Evolutionary conservation across 2,329 filamentous ascomycete species (phyloP).

Genomic region (Alternaria triticina): DNA sequence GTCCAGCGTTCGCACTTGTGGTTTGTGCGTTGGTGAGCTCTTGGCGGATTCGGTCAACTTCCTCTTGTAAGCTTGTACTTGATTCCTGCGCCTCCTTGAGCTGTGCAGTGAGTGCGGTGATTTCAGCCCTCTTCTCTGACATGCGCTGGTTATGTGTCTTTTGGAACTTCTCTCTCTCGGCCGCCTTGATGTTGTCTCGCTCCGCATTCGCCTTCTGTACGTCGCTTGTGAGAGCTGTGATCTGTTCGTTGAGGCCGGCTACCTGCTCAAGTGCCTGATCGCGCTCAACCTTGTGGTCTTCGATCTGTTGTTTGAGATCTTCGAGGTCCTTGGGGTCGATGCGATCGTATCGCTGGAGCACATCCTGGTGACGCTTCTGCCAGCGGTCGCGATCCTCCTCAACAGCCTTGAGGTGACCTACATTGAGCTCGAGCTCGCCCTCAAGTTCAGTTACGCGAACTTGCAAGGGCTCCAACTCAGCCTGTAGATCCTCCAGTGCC

Average conservation of each 20-base stretch:
- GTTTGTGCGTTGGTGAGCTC: constrained; percentile 23
- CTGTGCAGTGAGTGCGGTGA: constrained; percentile 61
- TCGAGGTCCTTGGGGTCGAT: constrained; percentile 94
- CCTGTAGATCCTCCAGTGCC: constrained; percentile 75
- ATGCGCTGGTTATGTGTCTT: constrained; percentile 44
- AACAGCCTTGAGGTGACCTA: constrained; percentile 86
- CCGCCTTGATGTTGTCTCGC: constrained; percentile 7
- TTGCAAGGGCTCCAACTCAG: constrained; percentile 81
- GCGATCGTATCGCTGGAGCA: constrained; percentile 93
- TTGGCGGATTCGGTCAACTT: constrained; percentile 67
- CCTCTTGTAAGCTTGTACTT: constrained; percentile 41
- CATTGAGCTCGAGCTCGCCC: constrained; percentile 78
- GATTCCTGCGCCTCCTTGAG: constrained; percentile 63
- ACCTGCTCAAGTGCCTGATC: constrained; percentile 59
- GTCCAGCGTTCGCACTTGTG: constrained; percentile 22
- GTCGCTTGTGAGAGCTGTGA: constrained; percentile 43
- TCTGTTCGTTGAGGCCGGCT: constrained; percentile 55
- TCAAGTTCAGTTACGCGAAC: constrained; percentile 81
- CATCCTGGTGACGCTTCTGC: constrained; percentile 95
- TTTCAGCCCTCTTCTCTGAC: constrained; percentile 54
- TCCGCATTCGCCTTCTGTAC: constrained; percentile 23
- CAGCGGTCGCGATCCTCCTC: constrained; percentile 92
- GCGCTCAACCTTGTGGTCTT: constrained; percentile 60
- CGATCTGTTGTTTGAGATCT: constrained; percentile 79
- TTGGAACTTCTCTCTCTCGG: constrained; percentile 61